phyloP scores from a whole-genome alignment of 108 stramenopile species.

The Epipyxis sp. region DNA sequence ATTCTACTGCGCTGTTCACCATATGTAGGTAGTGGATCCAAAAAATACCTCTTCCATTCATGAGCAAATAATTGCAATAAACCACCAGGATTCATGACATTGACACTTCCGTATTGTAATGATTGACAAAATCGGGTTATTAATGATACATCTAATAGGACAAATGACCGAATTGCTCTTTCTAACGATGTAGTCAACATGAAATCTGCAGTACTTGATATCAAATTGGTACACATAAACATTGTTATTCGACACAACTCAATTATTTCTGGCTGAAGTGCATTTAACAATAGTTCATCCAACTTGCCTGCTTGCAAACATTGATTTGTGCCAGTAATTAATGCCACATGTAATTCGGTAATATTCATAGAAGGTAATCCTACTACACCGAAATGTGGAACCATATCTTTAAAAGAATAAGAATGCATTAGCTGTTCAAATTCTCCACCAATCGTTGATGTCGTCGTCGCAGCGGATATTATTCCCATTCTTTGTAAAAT shows the following conservation, averaged over 20 bases:
- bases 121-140: conserved; percentile 9
- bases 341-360: background rate
- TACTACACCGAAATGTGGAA: background rate
- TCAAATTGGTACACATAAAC: background rate
- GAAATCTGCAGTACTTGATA: background rate
- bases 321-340: background rate
- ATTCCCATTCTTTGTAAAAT: background rate
- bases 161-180: background rate
- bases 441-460: background rate
- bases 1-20: background rate
- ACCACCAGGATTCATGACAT: conserved; percentile 14
- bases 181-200: background rate
- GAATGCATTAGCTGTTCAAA: background rate
- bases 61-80: conserved; percentile 23
- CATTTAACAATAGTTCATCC: background rate
- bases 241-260: background rate
- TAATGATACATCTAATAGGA: background rate
- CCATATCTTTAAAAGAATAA: background rate
- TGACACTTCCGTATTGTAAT: background rate
- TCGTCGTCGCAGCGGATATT: background rate
- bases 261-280: background rate
- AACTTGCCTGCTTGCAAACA: background rate
- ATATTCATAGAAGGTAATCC: background rate
- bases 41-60: conserved; percentile 23
- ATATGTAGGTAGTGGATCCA: conserved; percentile 22